Evolutionary conservation across 768 basidiomycete genomes (phyloP).

Genomic region (Lentinula lateritia): DNA sequence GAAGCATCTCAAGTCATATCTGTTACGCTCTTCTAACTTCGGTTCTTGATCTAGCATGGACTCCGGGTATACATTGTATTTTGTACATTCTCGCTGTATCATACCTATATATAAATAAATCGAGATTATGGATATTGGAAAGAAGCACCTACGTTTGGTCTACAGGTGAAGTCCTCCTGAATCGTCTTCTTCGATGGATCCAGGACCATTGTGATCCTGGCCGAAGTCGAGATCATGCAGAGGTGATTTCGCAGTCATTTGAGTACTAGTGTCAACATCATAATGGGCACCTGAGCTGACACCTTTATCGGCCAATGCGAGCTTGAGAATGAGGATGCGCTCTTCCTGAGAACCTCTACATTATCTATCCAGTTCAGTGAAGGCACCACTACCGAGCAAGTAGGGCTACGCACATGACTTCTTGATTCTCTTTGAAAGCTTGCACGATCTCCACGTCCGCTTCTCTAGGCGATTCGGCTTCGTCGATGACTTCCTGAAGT

Average conservation of each 20-base stretch:
- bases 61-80: not conserved
- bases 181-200: not conserved
- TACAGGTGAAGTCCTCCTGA: constrained; percentile 3
- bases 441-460: constrained; percentile 53
- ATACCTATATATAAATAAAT: not conserved
- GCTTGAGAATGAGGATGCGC: constrained; percentile 60
- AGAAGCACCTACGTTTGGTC: not conserved
- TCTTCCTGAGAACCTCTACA: constrained; percentile 74
- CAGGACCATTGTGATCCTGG: not conserved
- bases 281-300: constrained; percentile 45
- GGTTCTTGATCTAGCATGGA: not conserved
- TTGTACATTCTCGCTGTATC: not conserved
- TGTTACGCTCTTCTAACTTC: constrained; percentile 58
- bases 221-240: not conserved
- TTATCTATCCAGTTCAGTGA: not conserved
- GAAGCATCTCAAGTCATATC: constrained; percentile 74
- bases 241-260: not conserved
- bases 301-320: constrained; percentile 62
- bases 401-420: constrained; percentile 52
- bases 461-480: constrained; percentile 23
- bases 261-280: constrained; percentile 15
- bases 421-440: constrained; percentile 67
- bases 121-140: too few relatives aligned
- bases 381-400: not conserved
- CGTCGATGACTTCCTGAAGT: constrained; percentile 41